Base-by-base conservation (phyloP, 2,329 filamentous ascomycete genomes). In the Rhinocladiella mackenziei region DNA sequence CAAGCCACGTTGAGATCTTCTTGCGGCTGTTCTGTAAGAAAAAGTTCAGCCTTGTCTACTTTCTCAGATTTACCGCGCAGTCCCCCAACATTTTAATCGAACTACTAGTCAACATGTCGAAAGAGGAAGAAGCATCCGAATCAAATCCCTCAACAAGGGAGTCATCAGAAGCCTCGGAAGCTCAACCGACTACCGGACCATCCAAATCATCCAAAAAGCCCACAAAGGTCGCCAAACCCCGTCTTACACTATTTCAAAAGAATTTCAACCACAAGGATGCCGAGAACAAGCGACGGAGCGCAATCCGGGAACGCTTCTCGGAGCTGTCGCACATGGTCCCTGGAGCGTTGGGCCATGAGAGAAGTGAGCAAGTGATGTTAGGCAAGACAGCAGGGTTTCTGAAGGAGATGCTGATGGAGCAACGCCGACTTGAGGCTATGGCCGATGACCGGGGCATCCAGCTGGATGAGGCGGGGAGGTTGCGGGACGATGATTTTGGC, bases 321-420 rank as follows among this genome's bases (percentile, higher is more conserved):
- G 77, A 81, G 23, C 75, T 95, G 18, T 86, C 86, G 11, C 78
- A 82, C 40, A 74, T 94, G 22, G 86, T 94, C 1, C 89, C 89
- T 0, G 87, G 86, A 0, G 74, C 94, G 40, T 78, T 86, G 57
- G 89, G 89, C 1, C 84, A 89, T 59, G 89, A 85, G 1, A 80
- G 88, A 33, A 92, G 86, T 53, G 89, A 95, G 64, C 86, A 86
- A 19, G 73, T 88, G 13, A 87, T 95, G n/a, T 72, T 95, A 15
- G 79, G 81, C 51, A 76, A 76, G 53, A 84, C 83, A 0, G 77
- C 84, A 20, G 79, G 83, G 10, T 83, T 74, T 51, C 81, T 86
- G 59, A 72, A 72, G 30, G 67, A 79, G 49, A 72, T 82, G 60
- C 64, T 86, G 6, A 67, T 72, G 35, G 75, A 78, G 60, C 72